These are phyloP conservation scores for Exophiala oligosperma DNA, from an alignment of 2,329 filamentous ascomycete species.

Conservation along the genomic window DNA sequence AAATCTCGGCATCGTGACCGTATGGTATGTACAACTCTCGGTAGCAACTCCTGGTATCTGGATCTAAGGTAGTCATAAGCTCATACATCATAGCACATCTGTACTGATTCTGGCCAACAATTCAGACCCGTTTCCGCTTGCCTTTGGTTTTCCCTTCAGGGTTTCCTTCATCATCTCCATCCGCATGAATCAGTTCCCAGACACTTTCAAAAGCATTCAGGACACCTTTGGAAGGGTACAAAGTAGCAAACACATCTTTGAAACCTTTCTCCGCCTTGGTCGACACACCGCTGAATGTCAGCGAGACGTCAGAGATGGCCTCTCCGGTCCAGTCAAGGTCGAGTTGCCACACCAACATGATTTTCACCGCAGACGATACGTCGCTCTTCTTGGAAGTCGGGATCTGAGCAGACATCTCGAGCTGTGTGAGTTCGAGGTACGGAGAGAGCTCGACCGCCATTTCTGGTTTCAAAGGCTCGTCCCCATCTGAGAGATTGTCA, in stretches of 20 bases:
- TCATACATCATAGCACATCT: conserved; percentile 4
- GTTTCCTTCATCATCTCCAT: conserved; percentile 5
- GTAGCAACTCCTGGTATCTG: neutral
- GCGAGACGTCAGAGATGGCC: conserved; percentile 11
- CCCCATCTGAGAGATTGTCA: neutral
- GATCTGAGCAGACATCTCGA: conserved; percentile 3
- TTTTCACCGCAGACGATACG: conserved; percentile 1
- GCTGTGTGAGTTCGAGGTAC: conserved; percentile 19
- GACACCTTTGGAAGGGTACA: conserved; percentile 19
- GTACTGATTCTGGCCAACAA: neutral
- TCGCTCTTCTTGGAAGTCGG: neutral
- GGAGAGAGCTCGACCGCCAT: conserved; percentile 14
- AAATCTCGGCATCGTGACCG: no score
- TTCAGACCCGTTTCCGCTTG: conserved; percentile 9
- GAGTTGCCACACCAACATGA: conserved; percentile 27
- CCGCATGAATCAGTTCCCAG: conserved; percentile 16
- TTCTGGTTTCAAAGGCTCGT: conserved; percentile 6
- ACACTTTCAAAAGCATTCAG: conserved; percentile 19
- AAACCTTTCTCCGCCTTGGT: conserved; percentile 11
- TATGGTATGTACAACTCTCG: no score
- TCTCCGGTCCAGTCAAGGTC: conserved; percentile 25
- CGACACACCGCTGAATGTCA: conserved; percentile 19
- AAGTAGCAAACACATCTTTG: conserved; percentile 21
- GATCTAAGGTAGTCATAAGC: neutral
- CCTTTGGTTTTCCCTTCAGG: neutral